These are phyloP conservation scores for Aspergillus diversus DNA, from an alignment of 495 filamentous ascomycete genomes.

Conservation along the genomic window DNA sequence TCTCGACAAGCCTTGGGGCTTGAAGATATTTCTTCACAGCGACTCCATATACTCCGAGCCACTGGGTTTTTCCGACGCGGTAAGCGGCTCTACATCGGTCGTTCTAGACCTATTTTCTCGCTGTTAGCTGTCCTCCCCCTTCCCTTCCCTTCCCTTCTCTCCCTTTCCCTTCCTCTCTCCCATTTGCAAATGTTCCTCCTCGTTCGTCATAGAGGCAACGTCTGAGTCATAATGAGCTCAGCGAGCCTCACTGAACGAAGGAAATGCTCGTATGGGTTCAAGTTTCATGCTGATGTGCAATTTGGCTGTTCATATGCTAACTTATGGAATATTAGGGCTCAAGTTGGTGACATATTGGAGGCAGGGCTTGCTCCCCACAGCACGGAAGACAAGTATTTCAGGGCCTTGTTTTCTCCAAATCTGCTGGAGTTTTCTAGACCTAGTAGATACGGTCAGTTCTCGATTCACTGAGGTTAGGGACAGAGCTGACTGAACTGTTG, in stretches of 20 bases:
- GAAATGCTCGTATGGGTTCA: constrained; percentile 18
- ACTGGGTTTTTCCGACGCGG: too few species aligned
- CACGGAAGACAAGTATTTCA: background rate
- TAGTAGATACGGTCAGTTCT: background rate
- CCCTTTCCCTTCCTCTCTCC: background rate
- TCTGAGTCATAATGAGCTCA: constrained; percentile 4
- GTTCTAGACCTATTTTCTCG: too few species aligned
- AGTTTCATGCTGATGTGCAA: background rate
- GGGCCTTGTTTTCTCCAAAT: background rate
- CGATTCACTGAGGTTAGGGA: background rate
- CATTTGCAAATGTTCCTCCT: background rate
- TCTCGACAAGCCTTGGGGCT: background rate
- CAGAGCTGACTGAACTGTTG: background rate
- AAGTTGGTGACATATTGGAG: background rate
- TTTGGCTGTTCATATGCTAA: background rate
- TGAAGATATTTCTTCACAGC: background rate
- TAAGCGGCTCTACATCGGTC: too few species aligned
- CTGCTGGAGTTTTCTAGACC: background rate
- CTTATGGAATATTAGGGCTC: background rate
- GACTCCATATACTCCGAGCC: background rate
- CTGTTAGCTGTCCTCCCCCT: background rate
- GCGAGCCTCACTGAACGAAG: background rate
- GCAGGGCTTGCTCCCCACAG: background rate
- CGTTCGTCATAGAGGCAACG: background rate
- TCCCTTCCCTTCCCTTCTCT: background rate